Evolutionary conservation across 108 stramenopile species (phyloP), one percentile per base, ranked within the genome.

Genomic region (Skeletonema marinoi): DNA sequence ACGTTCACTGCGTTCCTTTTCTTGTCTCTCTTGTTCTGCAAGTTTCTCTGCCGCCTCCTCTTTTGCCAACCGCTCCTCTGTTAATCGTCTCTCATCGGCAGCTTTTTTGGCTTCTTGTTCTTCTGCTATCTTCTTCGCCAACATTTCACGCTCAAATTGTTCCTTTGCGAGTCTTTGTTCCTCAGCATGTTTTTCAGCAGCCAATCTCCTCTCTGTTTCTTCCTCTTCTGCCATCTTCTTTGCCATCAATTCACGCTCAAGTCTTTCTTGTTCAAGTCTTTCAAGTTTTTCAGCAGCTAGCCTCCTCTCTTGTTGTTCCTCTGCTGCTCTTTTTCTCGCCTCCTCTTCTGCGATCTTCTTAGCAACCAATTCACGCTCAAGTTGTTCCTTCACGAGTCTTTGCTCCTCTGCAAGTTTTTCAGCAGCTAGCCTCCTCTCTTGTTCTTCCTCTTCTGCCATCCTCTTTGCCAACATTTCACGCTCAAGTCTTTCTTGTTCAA

Each of bases 201-300:
- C 42, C 17, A 48, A 13, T n/a, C 10, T 71, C 66, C 32, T 59
- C 66, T 67, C 39, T 14, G n/a, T 33, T 82, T 72, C 61, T 32
- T 31, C 64, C 32, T 46, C 42, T 6, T 60, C 78, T 59, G 16
- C 58, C 32, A 30, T 46, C 32, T 62, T 61, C 54, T 41, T 58
- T 39, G 33, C 62, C 71, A 30, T 1, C 39, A 68, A 21, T 54
- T 50, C 42, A 32, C 39, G 41, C 39, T 77, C 68, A 6, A 35
- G 6, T 31, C 75, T 59, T n/a, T 35, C 50, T 17, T 35, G 30
- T 61, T 77, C 75, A 10, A 29, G 12, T 35, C 41, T 42, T 35
- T 66, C 36, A 17, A 62, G 48, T 29, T 32, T 29, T 50, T 54
- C 29, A 16, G 39, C 39, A 41, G 39, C 39, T 11, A 41, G 2